Base-by-base conservation (phyloP, 768 basidiomycete genomes). In the Rhodotorula sphaerocarpa region DNA sequence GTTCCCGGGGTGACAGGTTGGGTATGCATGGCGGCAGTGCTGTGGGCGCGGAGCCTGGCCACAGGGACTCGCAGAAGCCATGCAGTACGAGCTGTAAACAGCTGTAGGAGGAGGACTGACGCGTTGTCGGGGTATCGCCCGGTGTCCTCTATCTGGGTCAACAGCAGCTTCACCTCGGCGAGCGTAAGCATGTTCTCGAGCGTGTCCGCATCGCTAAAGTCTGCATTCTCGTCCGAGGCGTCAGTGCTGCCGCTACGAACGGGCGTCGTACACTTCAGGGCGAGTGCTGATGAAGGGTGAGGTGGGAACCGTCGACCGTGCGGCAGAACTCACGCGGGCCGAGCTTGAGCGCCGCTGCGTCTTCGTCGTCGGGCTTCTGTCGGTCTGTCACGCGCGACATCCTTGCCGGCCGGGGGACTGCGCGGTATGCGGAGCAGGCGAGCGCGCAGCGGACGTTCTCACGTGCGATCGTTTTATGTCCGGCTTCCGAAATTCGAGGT, bases 151-250 rank as follows among this genome's bases (percentile, higher is more conserved):
- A 78, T 87, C 44, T 62, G 86, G 75, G 90, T 88, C 33, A 93
- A 79, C 51, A 93, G 78, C 74, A 90, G 87, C 73, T 89, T 89
- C 74, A 92, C 90, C 73, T 93, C 90, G 2, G 88, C 90, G 63
- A 92, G 90, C 70, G 90, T 81, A 72, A 93, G 48, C 52, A 53
- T 59, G 18, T 51, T 45, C 21, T 75, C 75, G 87, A 90, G 79
- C 87, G 89, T 9, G 87, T 42, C 47, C 11, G 27, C 87, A 67
- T 90, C 88, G 78, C 88, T 88, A 78, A 92, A 92, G 73, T 89
- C 90, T 89, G 12, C 6, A 15, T 23, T 15, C 10, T 21, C 7
- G 5, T 5, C 1, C 11, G 30, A 28, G 21, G 30, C 23, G 55
- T 45, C 39, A 51, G 48, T 12, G 45, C 39, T 41, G n/a, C 59